Base-by-base conservation (phyloP, 257 asterid genomes). In the Fraxinus quadrangulata region DNA sequence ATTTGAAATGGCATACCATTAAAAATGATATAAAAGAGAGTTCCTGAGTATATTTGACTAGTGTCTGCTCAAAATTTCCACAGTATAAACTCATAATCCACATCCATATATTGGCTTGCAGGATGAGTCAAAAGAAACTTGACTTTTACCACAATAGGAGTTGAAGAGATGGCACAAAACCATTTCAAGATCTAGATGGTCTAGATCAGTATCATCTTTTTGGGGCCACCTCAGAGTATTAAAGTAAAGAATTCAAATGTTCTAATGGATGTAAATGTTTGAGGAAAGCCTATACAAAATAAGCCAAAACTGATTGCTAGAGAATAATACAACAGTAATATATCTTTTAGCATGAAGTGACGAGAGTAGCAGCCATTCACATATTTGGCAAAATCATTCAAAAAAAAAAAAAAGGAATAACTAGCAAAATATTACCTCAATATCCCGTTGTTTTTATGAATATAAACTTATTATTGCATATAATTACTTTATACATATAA, bases 61-160 rank as follows among this genome's bases (percentile, higher is more conserved):
- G 23, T 24, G 67, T 67, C n/a, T 2, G 23, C 21, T 33, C 36
- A 45, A 12, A 23, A 42, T n/a, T 42, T 67, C 66, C 21, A n/a
- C 7, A 51, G 73, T 63, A 31, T 9, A n/a, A 76, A 70, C 30
- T 56, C 70, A 39, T 59, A 49, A 76, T n/a, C 68, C 78, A 47
- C 75, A 28, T 19, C 36, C 51, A 23, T 49, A 61, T 71, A 76
- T 23, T 31, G 67, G 73, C 47, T 54, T 49, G 24, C 56, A 45
- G 51, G 59, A 47, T 61, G 40, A 59, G 63, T 42, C 66, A 42
- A 45, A 72, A 37, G 75, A 49, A 77, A 28, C 17, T 51, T 69
- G 40, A 61, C 33, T 2, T 30, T 37, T 42, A 21, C 70, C 54
- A 39, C 30, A 56, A 49, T 47, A 24, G 3, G 21, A 23, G 71